Evolutionary conservation across 345 rosid species (phyloP).

Genomic region (Garcia nutans): DNA sequence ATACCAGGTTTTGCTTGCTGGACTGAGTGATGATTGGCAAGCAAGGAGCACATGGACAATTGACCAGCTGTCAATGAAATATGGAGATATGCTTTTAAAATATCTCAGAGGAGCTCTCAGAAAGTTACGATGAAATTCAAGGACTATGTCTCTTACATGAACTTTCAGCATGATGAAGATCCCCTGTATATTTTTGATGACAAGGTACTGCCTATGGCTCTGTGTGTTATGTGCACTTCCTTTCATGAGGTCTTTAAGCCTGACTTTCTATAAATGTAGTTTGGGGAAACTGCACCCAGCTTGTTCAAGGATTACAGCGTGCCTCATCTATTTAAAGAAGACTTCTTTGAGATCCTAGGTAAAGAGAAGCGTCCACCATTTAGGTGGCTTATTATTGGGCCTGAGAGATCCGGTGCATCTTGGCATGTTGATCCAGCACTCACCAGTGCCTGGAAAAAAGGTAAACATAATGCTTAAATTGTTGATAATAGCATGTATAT

Average conservation of each 20-base stretch:
- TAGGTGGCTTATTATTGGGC: conserved; percentile 95
- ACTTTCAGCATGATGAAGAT: conserved; percentile 87
- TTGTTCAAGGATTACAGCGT: conserved; percentile 77
- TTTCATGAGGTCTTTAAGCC: not conserved
- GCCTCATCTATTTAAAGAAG: conserved; percentile 86
- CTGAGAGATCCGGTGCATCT: conserved; percentile 98
- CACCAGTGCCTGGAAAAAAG: conserved; percentile 99
- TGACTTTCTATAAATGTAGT: conserved; percentile 46
- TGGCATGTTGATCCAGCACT: conserved; percentile 99
- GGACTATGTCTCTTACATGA: conserved; percentile 78
- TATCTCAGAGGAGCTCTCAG: conserved; percentile 73
- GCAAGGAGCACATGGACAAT: conserved; percentile 81
- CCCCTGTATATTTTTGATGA: conserved; percentile 93
- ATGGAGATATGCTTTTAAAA: conserved; percentile 74
- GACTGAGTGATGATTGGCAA: conserved; percentile 83
- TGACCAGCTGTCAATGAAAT: conserved; percentile 55
- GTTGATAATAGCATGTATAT: conserved; percentile 10
- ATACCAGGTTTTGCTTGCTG: conserved; percentile 71
- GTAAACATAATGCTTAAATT: conserved; percentile 33
- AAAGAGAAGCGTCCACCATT: conserved; percentile 72
- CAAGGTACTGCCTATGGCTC: conserved; percentile 45
- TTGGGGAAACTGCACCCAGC: conserved; percentile 77
- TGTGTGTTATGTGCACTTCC: not conserved
- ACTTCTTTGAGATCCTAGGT: conserved; percentile 76
- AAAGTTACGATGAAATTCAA: conserved; percentile 68